Evolutionary conservation across 805 yeast genomes (phyloP), one percentile per base, ranked within the genome.

Genomic region (Ogataea glucozyma): DNA sequence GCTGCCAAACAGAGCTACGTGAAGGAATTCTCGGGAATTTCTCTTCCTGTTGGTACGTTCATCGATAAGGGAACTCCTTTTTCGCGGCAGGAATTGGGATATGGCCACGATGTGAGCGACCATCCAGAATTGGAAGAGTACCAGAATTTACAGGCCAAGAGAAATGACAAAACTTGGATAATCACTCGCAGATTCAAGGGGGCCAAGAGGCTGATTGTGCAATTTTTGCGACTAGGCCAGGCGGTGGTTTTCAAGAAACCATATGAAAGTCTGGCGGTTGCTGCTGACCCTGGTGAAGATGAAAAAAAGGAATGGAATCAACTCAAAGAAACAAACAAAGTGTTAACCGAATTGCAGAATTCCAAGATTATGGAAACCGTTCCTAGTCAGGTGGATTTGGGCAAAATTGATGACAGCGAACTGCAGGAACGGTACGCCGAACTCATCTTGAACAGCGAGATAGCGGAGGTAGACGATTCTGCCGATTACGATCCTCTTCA

Each of bases 1-100:
- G 82, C 86, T 0, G 82, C 85, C 2, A 76, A 73, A 43, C 77
- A 81, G 22, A 79, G 85, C 48, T 85, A 82, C 58, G 73, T 81
- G 30, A 73, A 78, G 37, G 88, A 84, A 53, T 66, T 76, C 22
- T 66, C 79, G 19, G 57, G 70, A 12, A 65, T 84, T 3, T 57
- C 62, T 0, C 57, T 74, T n/a, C 78, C 78, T n/a, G 57, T 60
- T 9, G 61, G 67, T 11, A 83, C 86, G 0, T 85, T 82, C 78
- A 46, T 83, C 14, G 85, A 79, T 39, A 32, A 37, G 11, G 38
- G 20, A n/a, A 24, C n/a, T n/a, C n/a, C n/a, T n/a, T n/a, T n/a
- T n/a, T n/a, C 2, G 18, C 37, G n/a, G 22, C 3, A 16, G 6
- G 19, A 18, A 10, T 44, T 31, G 33, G 66, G 64, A 6, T 65